A percentile compares a stretch with the other conserved stretches of the same genome.
These are phyloP conservation scores for Diplogelasinospora grovesii DNA, from an alignment of 495 filamentous ascomycete species.

Conservation along the genomic window DNA sequence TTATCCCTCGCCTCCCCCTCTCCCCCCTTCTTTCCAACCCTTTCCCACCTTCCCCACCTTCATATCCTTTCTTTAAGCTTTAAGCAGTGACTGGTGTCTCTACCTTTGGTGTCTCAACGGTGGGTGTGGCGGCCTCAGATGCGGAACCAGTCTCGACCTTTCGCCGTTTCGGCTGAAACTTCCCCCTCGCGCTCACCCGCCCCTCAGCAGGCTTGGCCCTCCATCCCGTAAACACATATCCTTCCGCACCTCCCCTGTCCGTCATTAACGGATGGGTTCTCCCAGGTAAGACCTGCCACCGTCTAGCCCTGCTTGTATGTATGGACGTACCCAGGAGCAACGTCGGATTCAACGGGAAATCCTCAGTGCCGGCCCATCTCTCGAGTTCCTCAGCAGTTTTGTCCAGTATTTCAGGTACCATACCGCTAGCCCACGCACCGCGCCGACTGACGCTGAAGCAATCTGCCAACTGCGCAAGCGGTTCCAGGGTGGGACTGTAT, in stretches of 20 bases:
- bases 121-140: slow-evolving; percentile 27
- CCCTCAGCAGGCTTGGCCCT: slow-evolving; percentile 72
- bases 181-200: slow-evolving; percentile 75
- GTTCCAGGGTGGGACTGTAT: slow-evolving; percentile 72
- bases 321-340: slow-evolving; percentile 71
- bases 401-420: slow-evolving; percentile 28
- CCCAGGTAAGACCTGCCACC: slow-evolving; percentile 88
- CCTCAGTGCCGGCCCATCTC: slow-evolving; percentile 50
- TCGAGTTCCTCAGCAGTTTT: slow-evolving; percentile 34
- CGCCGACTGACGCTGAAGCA: slow-evolving; percentile 69
- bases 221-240: slow-evolving; percentile 80
- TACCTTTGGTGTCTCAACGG: too few species aligned
- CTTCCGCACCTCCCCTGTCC: slow-evolving; percentile 76
- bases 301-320: slow-evolving; percentile 65
- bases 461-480: slow-evolving; percentile 67
- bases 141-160: slow-evolving; percentile 40
- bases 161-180: slow-evolving; percentile 55
- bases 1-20: too few species aligned
- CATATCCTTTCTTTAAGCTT: too few species aligned
- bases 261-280: slow-evolving; percentile 94
- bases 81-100: too few species aligned
- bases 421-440: slow-evolving; percentile 55
- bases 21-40: too few species aligned
- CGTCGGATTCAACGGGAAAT: slow-evolving; percentile 79
- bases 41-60: too few species aligned